These are phyloP conservation scores for Phytophthora niederhauseri DNA, from an alignment of 352 stramenopile species.

Conservation along the genomic window DNA sequence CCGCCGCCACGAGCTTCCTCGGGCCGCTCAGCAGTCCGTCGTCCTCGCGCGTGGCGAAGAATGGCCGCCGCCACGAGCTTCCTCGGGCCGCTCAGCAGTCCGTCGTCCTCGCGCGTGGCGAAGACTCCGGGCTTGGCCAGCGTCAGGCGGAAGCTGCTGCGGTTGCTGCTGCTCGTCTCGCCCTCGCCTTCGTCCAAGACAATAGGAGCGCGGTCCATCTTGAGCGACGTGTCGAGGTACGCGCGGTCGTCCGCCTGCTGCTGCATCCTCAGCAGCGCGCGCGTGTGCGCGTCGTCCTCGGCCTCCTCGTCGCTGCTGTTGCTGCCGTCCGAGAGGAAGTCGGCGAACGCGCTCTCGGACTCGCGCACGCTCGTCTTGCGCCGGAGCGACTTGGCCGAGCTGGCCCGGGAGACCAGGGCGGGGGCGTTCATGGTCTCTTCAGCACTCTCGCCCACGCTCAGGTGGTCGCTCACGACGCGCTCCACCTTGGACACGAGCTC, in stretches of 20 bases:
- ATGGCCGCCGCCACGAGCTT: conserved; percentile 19
- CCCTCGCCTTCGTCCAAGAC: no score
- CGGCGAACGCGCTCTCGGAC: conserved; percentile 35
- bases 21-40: conserved; percentile 5
- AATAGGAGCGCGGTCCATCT: conserved; percentile 35
- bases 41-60: background rate
- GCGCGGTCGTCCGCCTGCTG: conserved; percentile 55
- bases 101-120: background rate
- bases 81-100: conserved; percentile 4
- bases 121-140: conserved; percentile 20
- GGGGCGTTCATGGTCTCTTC: background rate
- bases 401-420: no score
- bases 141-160: conserved; percentile 30
- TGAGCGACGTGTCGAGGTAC: conserved; percentile 45
- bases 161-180: conserved; percentile 4
- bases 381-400: background rate
- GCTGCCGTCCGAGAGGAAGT: conserved; percentile 50
- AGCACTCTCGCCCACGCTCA: background rate
- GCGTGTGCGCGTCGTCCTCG: conserved; percentile 37
- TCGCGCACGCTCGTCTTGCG: conserved; percentile 7
- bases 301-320: conserved; percentile 34
- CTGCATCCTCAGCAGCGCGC: conserved; percentile 48
- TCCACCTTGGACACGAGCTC: background rate
- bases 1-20: conserved; percentile 19
- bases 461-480: no score